These are phyloP conservation scores for Physocladia obscura DNA, from an alignment of 192 early-diverging fungal species.

Conservation along the genomic window DNA sequence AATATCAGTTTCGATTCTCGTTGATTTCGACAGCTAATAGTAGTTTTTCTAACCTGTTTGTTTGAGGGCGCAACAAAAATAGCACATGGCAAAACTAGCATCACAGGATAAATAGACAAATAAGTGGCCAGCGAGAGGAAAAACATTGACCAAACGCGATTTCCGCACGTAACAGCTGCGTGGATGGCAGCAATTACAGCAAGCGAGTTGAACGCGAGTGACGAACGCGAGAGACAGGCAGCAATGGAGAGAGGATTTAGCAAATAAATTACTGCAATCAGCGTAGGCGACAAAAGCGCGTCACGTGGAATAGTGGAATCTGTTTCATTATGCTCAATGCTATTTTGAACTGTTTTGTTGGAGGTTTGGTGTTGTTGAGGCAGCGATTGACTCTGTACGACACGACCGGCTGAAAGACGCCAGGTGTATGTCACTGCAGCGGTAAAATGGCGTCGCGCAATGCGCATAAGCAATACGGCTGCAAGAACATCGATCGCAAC, in stretches of 20 bases:
- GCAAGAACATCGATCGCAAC: constrained; percentile 63
- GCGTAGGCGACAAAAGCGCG: constrained; percentile 38
- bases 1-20: neutral
- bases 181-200: constrained; percentile 73
- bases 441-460: constrained; percentile 57
- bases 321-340: neutral
- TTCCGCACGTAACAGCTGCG: constrained; percentile 63
- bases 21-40: neutral
- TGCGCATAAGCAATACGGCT: constrained; percentile 58
- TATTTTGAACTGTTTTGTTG: constrained; percentile 10
- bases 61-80: constrained; percentile 43
- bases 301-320: constrained; percentile 42
- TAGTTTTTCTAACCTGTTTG: constrained; percentile 3
- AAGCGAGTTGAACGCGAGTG: constrained; percentile 72
- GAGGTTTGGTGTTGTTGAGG: neutral
- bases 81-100: constrained; percentile 68
- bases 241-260: constrained; percentile 83
- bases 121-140: constrained; percentile 79
- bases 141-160: constrained; percentile 57
- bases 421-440: constrained; percentile 16
- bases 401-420: neutral
- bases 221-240: constrained; percentile 73
- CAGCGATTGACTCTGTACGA: neutral
- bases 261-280: constrained; percentile 59
- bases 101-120: constrained; percentile 81